Evolutionary conservation across 306 rosid genomes (phyloP).

Genomic region (Hippophae tibetana): DNA sequence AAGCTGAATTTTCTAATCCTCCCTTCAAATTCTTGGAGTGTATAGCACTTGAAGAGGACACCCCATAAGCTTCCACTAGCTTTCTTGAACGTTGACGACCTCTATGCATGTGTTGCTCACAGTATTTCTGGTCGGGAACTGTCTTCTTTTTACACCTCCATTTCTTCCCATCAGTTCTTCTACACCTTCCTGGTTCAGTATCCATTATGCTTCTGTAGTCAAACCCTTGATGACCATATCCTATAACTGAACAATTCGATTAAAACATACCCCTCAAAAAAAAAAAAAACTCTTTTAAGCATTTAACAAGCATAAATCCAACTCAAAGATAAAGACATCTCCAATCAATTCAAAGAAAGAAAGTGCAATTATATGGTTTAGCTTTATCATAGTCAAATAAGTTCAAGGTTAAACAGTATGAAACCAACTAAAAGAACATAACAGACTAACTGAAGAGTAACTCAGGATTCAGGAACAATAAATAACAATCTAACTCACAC

Average conservation of each 20-base stretch:
- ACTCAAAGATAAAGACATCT: not conserved
- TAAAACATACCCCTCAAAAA: slow-evolving; percentile 9
- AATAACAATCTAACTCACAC: not conserved
- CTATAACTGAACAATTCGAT: slow-evolving; percentile 31
- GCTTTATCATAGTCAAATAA: not conserved
- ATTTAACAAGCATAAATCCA: slow-evolving; percentile 11
- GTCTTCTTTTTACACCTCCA: slow-evolving; percentile 61
- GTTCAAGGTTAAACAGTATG: not conserved
- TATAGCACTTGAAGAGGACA: slow-evolving; percentile 24
- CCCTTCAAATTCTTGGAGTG: slow-evolving; percentile 17
- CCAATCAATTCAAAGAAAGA: not conserved
- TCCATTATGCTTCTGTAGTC: slow-evolving; percentile 34
- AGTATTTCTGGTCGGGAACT: slow-evolving; percentile 55
- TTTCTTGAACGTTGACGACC: slow-evolving; percentile 98
- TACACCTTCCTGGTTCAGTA: slow-evolving; percentile 64
- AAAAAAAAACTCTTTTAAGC: slow-evolving; percentile 13
- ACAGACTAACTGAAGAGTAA: not conserved
- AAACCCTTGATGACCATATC: slow-evolving; percentile 24
- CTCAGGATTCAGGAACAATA: not conserved
- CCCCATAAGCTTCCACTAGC: slow-evolving; percentile 73
- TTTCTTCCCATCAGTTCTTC: slow-evolving; percentile 95
- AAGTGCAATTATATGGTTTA: slow-evolving; percentile 1
- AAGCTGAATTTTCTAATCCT: slow-evolving; percentile 16
- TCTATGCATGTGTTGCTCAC: slow-evolving; percentile 76
- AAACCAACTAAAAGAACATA: not conserved